Evolutionary conservation across 2,329 filamentous ascomycete species (phyloP).

Genomic region (Talaromyces verruculosus): DNA sequence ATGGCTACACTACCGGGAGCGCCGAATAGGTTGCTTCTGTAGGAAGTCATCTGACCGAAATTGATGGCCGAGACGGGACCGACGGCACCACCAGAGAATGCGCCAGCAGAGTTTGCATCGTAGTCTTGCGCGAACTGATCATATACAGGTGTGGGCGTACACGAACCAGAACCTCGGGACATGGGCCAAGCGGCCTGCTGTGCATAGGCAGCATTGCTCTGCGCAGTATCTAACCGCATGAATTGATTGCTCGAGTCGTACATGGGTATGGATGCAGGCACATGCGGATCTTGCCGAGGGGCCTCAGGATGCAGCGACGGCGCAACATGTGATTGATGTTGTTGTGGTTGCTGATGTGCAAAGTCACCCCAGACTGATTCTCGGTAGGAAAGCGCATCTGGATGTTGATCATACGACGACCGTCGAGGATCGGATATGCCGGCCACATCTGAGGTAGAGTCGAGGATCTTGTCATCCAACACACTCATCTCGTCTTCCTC

Average conservation of each 20-base stretch:
- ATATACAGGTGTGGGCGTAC: slow-evolving; percentile 71
- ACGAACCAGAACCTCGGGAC: slow-evolving; percentile 65
- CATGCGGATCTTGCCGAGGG: slow-evolving; percentile 43
- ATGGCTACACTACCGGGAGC: slow-evolving; percentile 53
- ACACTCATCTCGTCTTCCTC: slow-evolving; percentile 56
- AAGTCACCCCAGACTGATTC: slow-evolving; percentile 54
- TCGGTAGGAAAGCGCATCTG: slow-evolving; percentile 55
- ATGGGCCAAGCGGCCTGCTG: slow-evolving; percentile 62
- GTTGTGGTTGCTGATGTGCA: slow-evolving; percentile 25
- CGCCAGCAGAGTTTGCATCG: slow-evolving; percentile 46
- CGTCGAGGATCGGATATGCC: slow-evolving; percentile 46
- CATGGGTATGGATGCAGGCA: slow-evolving; percentile 45
- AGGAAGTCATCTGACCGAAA: slow-evolving; percentile 41
- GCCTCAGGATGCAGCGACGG: slow-evolving; percentile 22
- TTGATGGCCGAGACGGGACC: slow-evolving; percentile 42
- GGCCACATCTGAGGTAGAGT: slow-evolving; percentile 52
- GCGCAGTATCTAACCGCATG: slow-evolving; percentile 58
- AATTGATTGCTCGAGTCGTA: slow-evolving; percentile 58
- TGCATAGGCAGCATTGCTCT: slow-evolving; percentile 44
- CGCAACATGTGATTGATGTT: slow-evolving; percentile 31
- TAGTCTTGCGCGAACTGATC: slow-evolving; percentile 60
- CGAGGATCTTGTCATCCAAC: slow-evolving; percentile 52
- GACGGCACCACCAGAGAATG: slow-evolving; percentile 45
- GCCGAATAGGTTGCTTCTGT: slow-evolving; percentile 53
- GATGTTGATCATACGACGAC: slow-evolving; percentile 47